Base-by-base conservation (phyloP, 768 basidiomycete species). In the Leucosporidium yakuticum region DNA sequence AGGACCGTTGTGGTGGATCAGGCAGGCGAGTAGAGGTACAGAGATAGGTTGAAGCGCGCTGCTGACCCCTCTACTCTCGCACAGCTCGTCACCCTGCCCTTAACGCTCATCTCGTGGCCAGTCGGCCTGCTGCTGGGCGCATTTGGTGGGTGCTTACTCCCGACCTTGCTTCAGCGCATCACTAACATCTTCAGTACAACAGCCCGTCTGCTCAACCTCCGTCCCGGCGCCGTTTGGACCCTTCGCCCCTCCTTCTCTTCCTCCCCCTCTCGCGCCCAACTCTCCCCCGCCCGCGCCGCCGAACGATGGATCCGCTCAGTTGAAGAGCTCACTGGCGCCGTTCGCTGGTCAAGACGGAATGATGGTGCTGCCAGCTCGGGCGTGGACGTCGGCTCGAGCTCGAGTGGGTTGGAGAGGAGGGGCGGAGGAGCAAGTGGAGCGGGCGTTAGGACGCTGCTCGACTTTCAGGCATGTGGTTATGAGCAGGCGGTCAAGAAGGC, bases 401-500 rank as follows among this genome's bases (percentile, higher is more conserved):
- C n/a, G 59, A 44, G 25, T n/a, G 60, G 60, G 8, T 23, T 60
- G 47, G 23, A 47, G 34, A 54, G 34, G 39, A 50, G 39, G 27
- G 34, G n/a, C 54, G 34, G 48, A 14, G 36, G 55, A 48, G 56
- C 62, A 48, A 50, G 75, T 85, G 39, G 39, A 44, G 39, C 39
- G 39, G 39, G 39, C 11, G 39, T 44, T 44, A 8, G 39, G 14
- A 44, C 19, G 55, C 79, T 95, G 2, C 92, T 92, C 0, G 89
- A 91, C 66, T 95, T 96, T 79, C 85, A 82, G 59, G 78, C 87
- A 5, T 88, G 89, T 2, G 83, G 84, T 23, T 97, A 98, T 77
- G 91, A 97, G 69, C 84, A 87, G 6, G 88, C 87, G 50, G 78
- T 95, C 69, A 82, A 84, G 62, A 75, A 78, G 49, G 89, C 90